Base-by-base conservation (phyloP, 2,329 filamentous ascomycete genomes). In the Pseudocercospora musae region DNA sequence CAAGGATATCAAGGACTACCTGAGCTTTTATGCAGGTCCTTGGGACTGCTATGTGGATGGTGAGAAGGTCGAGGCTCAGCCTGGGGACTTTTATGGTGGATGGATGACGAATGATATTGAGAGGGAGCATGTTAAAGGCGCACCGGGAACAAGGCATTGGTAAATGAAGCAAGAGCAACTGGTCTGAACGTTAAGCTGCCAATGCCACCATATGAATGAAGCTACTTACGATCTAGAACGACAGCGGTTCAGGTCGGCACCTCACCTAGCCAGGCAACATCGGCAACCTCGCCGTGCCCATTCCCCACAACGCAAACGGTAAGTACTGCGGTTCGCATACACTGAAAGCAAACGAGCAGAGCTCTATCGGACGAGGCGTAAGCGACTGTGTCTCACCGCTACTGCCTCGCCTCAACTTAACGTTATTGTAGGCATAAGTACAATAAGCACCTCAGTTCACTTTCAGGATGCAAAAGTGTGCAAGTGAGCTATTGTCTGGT, bases 31-130 rank as follows among this genome's bases (percentile, higher is more conserved):
- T 70, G 84, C 83, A 11, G 83, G 81, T 13, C 84, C 84, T 11
- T 87, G 84, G 85, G 81, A 86, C 62, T 88, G 85, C 69, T 85
- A 79, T 72, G 85, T 87, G 4, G 84, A 87, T 71, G 84, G 84
- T 9, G 85, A 87, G 72, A 79, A 79, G 69, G 85, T 87, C 20
- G 77, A 82, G 72, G 77, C 84, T 42, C 84, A 87, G 75, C 84
- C 83, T 15, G 84, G 84, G 7, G 85, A 87, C 67, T 87, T 87
- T 66, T 87, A 87, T 73, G 85, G 86, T 23, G 85, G 85, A 2
- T 88, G 86, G 85, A 82, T 85, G 63, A 87, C 84, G 54, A 81
- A 80, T 63, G 85, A 88, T 61, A 80, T 87, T 63, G 81, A 83
- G 66, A 82, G 84, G 29, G 79, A 71, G 33, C 76, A 66, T 54